phyloP scores from a whole-genome alignment of 129 eudicot species.

The Pseudognaphalium luteoalbum region DNA sequence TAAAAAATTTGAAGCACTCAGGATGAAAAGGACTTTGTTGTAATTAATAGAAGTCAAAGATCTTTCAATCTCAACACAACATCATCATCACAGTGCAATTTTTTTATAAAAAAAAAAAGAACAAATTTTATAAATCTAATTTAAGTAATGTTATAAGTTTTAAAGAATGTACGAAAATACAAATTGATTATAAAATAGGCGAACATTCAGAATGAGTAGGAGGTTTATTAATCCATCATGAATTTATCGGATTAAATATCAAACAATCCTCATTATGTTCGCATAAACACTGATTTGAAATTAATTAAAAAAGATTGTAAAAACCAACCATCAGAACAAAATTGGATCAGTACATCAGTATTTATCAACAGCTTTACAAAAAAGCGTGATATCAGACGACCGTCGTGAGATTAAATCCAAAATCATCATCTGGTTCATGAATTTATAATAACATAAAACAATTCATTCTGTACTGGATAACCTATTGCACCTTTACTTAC shows the following conservation, averaged over 20 bases:
- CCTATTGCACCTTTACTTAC: neutral
- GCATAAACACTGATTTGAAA: neutral
- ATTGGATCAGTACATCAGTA: constrained; percentile 23
- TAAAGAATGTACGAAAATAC: neutral
- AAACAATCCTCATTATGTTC: constrained; percentile 25
- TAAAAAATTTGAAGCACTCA: neutral
- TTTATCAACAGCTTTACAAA: constrained; percentile 23
- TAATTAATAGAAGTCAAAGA: neutral
- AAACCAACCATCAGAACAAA: constrained; percentile 13
- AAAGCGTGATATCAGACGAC: constrained; percentile 26
- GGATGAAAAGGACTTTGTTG: constrained; percentile 3
- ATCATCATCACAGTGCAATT: neutral
- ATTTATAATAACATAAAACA: neutral
- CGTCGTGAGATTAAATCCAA: constrained; percentile 20
- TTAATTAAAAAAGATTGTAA: neutral
- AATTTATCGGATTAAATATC: neutral
- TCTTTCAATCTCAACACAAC: neutral
- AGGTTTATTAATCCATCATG: constrained; percentile 24
- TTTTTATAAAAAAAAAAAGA: neutral
- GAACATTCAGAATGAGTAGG: constrained; percentile 17
- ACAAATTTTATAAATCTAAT: neutral
- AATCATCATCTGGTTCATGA: constrained; percentile 15
- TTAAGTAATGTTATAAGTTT: too few species aligned
- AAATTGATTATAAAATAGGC: neutral
- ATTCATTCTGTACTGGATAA: neutral